Conservation (phyloP, 2,329 filamentous ascomycete genomes). For the Aspergillus sp. region DNA sequence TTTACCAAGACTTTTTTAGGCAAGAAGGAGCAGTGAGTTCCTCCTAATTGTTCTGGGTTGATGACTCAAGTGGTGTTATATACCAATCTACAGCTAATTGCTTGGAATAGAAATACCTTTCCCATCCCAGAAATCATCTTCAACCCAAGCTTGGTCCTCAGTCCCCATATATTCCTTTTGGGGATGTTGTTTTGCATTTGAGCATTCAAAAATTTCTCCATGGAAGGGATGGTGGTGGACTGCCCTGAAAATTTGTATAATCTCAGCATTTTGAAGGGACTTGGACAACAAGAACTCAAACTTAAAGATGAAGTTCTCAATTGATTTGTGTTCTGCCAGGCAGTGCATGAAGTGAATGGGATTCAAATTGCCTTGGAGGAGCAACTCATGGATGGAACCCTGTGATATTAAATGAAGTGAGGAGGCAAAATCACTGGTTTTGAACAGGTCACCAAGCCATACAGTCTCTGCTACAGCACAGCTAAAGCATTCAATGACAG, state of each 20-base stretch:
- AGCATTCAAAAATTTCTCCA: background rate
- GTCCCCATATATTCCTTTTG: slow-evolving; percentile 27
- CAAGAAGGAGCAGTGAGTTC: slow-evolving; percentile 16
- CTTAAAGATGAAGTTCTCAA: slow-evolving; percentile 25
- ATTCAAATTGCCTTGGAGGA: slow-evolving; percentile 20
- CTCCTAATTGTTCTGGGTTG: background rate
- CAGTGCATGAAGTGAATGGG: slow-evolving; percentile 12
- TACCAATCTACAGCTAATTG: slow-evolving; percentile 1
- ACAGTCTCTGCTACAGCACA: slow-evolving; percentile 24
- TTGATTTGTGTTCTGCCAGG: slow-evolving; percentile 25
- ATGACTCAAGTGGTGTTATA: background rate
- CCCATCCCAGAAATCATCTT: slow-evolving; percentile 30
- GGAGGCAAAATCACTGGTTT: slow-evolving; percentile 27
- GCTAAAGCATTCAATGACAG: slow-evolving; percentile 31
- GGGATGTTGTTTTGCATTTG: slow-evolving; percentile 6
- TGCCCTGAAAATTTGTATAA: slow-evolving; percentile 28
- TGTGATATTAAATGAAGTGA: slow-evolving; percentile 19
- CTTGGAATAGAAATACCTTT: slow-evolving; percentile 27
- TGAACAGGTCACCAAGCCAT: slow-evolving; percentile 22
- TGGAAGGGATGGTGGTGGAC: slow-evolving; percentile 12
- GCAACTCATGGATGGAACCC: slow-evolving; percentile 14
- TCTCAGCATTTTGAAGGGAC: slow-evolving; percentile 24
- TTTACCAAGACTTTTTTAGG: slow-evolving; percentile 9
- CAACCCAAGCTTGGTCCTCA: slow-evolving; percentile 29
- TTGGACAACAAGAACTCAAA: slow-evolving; percentile 25